A percentile compares a stretch with the other conserved stretches of the same genome.
Evolutionary conservation across 768 basidiomycete species (phyloP).

Genomic region (Heimioporus sp.): DNA sequence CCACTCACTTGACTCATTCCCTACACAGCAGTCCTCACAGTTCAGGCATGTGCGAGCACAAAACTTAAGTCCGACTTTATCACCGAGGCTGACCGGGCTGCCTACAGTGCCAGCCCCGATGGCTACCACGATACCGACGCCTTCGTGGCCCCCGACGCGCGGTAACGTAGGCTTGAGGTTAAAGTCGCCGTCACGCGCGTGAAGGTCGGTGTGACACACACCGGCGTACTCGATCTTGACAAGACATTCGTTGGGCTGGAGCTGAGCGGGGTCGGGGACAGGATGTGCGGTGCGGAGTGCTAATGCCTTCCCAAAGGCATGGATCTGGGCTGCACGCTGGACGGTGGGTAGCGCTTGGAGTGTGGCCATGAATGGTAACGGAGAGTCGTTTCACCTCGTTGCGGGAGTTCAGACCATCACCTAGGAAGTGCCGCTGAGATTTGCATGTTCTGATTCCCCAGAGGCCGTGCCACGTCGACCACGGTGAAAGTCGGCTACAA

Average conservation of each 20-base stretch:
- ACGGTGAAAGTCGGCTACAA: no score
- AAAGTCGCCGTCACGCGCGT: slow-evolving; percentile 36
- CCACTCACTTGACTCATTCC: slow-evolving; percentile 33
- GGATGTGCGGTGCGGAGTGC: slow-evolving; percentile 15
- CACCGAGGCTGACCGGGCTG: slow-evolving; percentile 36
- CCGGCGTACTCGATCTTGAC: slow-evolving; percentile 42
- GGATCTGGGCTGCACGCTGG: slow-evolving; percentile 28
- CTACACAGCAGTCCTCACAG: slow-evolving; percentile 39
- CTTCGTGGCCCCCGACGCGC: slow-evolving; percentile 44
- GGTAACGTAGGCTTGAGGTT: slow-evolving; percentile 25
- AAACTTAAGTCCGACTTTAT: slow-evolving; percentile 46
- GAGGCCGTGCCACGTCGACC: no score
- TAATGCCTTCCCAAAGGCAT: slow-evolving; percentile 10
- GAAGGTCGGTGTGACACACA: slow-evolving; percentile 43
- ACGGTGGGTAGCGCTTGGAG: slow-evolving; percentile 12
- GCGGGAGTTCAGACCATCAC: no score
- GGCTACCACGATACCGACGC: slow-evolving; percentile 44
- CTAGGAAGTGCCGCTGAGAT: no score
- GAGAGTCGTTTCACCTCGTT: no score
- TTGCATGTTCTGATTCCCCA: no score
- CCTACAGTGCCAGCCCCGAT: slow-evolving; percentile 35
- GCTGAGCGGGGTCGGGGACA: slow-evolving; percentile 12
- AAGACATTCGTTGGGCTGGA: slow-evolving; percentile 28
- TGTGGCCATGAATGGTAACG: no score
- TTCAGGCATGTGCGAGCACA: slow-evolving; percentile 37